These are phyloP conservation scores for Metschnikowia chrysomelidarum DNA, from an alignment of 805 yeast species.

Conservation along the genomic window DNA sequence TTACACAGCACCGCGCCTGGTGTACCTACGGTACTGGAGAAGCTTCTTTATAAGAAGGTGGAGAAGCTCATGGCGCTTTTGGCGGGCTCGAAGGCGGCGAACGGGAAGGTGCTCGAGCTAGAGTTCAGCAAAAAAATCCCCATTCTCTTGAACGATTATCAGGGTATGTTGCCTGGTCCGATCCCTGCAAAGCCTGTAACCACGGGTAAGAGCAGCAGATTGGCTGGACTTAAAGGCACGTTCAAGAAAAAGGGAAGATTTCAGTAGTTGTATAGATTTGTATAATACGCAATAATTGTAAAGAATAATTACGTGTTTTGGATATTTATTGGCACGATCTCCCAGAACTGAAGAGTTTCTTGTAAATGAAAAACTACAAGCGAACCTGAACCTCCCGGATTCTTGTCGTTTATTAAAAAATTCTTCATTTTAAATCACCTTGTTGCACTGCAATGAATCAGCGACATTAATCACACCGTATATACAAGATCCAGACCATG, in stretches of 20 bases:
- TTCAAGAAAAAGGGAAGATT: slow-evolving; percentile 32
- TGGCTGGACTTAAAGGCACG: slow-evolving; percentile 40
- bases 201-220: slow-evolving; percentile 24
- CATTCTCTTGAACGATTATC: slow-evolving; percentile 66
- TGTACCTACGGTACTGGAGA: slow-evolving; percentile 28
- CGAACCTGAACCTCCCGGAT: no score
- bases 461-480: no score
- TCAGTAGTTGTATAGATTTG: no score
- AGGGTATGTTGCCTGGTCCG: slow-evolving; percentile 75
- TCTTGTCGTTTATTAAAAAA: no score
- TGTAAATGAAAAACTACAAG: no score
- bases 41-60: slow-evolving; percentile 29
- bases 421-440: no score
- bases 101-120: slow-evolving; percentile 26
- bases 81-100: slow-evolving; percentile 28
- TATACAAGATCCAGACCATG: no score
- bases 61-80: slow-evolving; percentile 32
- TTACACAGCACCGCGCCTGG: slow-evolving; percentile 26
- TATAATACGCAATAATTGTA: no score
- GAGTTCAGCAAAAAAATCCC: slow-evolving; percentile 52
- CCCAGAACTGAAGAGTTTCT: no score
- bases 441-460: no score
- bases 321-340: no score
- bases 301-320: no score
- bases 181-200: slow-evolving; percentile 23